Base-by-base conservation (phyloP, 805 yeast species). In the Saturnispora diversa region DNA sequence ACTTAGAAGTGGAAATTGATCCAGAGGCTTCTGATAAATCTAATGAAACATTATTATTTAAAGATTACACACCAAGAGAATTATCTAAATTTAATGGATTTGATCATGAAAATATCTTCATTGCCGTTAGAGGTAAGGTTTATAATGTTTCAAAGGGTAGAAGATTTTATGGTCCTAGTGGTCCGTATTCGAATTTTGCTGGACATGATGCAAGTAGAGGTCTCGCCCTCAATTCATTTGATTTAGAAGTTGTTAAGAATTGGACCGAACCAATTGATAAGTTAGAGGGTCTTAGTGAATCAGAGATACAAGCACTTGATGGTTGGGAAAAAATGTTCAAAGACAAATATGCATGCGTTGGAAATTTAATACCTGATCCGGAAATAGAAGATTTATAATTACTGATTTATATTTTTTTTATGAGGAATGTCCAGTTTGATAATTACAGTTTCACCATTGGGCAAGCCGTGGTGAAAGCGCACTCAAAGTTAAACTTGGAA, bases 201-300 rank as follows among this genome's bases (percentile, higher is more conserved):
- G 97, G 97, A 2, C 81, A 84, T 50, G 97, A 90, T 63, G 97
- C 97, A 3, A 81, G 94, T 1, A 69, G 97, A 49, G 97, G 97
- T 0, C 70, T 90, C 42, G 96, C 96, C 1, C 66, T 74, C 52
- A 88, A 87, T 60, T 83, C 94, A 13, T 90, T 88, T 62, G 97
- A 87, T 37, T 11, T 43, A 51, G 75, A 67, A 40, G 69, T 69
- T 57, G 65, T 92, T 21, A 81, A 78, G 28, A 72, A 80, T 8
- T 65, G 84, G 55, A 84, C 79, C 46, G 68, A 81, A 54, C 94
- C 94, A 5, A 72, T 92, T 44, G 98, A 92, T 54, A 64, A 65
- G 5, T 68, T 92, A 43, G 53, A 60, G 0, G 90, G 77, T 47
- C 70, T 92, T 50, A 62, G 68, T 0, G 65, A 62, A 6, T 70